Conservation (phyloP, 1,284 basidiomycete species). For the Phylloporus gajari region DNA sequence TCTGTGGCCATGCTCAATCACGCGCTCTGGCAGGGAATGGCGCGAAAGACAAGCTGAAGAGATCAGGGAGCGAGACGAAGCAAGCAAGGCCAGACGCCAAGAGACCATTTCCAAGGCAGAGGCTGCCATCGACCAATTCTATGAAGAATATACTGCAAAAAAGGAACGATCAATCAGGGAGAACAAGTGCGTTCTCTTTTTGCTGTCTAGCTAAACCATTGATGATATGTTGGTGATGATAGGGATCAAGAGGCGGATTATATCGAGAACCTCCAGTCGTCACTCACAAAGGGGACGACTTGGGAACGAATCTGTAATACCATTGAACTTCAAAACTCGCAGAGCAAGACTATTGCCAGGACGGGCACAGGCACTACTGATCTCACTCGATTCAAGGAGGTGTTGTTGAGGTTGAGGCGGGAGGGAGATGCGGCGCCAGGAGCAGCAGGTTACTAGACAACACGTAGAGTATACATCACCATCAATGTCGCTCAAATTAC, state of each 20-base stretch:
- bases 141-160: slow-evolving; percentile 91
- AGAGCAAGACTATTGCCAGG: slow-evolving; percentile 94
- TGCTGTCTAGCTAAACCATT: background rate
- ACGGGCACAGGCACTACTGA: slow-evolving; percentile 91
- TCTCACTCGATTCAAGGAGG: slow-evolving; percentile 90
- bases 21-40: slow-evolving; percentile 75
- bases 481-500: slow-evolving; percentile 9
- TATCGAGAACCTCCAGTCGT: slow-evolving; percentile 75
- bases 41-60: slow-evolving; percentile 87
- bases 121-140: slow-evolving; percentile 94
- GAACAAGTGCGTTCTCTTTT: slow-evolving; percentile 79
- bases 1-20: slow-evolving; percentile 3
- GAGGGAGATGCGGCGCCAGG: slow-evolving; percentile 93
- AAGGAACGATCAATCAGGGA: slow-evolving; percentile 94
- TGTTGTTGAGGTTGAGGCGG: slow-evolving; percentile 84
- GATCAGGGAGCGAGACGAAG: slow-evolving; percentile 83
- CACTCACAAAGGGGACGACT: slow-evolving; percentile 90
- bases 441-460: slow-evolving; percentile 84
- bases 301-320: slow-evolving; percentile 94
- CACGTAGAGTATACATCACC: slow-evolving; percentile 19
- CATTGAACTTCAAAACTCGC: slow-evolving; percentile 93
- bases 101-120: slow-evolving; percentile 92
- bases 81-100: slow-evolving; percentile 81
- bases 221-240: slow-evolving; percentile 14
- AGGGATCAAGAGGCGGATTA: slow-evolving; percentile 93